Conservation (phyloP, 2,329 filamentous ascomycete genomes). For the Aureobasidium sp. region DNA sequence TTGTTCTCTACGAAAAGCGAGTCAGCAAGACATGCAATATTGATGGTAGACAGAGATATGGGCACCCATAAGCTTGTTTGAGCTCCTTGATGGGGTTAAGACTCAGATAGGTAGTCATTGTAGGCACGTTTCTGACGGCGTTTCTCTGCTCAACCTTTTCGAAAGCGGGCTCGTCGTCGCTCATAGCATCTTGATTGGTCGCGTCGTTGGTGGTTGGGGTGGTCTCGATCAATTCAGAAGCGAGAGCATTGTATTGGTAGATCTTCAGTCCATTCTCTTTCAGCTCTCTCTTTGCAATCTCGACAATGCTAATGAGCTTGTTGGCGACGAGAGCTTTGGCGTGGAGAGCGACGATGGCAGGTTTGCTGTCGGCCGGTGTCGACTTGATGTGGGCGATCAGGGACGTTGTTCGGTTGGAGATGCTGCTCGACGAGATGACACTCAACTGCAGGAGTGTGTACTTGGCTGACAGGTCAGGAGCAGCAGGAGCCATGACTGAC, state of each 20-base stretch:
- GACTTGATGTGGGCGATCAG: slow-evolving; percentile 18
- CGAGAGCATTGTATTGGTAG: slow-evolving; percentile 29
- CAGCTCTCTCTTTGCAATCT: slow-evolving; percentile 43
- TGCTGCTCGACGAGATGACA: slow-evolving; percentile 22
- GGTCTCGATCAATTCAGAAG: slow-evolving; percentile 17
- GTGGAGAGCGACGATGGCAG: slow-evolving; percentile 30
- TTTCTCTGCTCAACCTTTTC: slow-evolving; percentile 46
- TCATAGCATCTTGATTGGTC: slow-evolving; percentile 18
- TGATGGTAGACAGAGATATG: neutral
- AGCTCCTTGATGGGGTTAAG: slow-evolving; percentile 46
- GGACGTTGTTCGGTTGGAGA: slow-evolving; percentile 22
- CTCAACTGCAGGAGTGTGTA: slow-evolving; percentile 20
- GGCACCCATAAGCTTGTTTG: slow-evolving; percentile 36
- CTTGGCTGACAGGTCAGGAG: slow-evolving; percentile 12
- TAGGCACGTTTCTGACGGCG: slow-evolving; percentile 40
- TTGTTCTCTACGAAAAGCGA: neutral
- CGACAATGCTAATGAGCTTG: slow-evolving; percentile 61
- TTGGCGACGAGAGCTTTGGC: slow-evolving; percentile 35
- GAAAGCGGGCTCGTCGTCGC: slow-evolving; percentile 35
- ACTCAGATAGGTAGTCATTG: slow-evolving; percentile 55
- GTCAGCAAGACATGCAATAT: neutral
- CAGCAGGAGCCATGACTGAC: neutral
- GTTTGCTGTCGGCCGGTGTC: slow-evolving; percentile 19
- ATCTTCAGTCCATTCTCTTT: slow-evolving; percentile 34
- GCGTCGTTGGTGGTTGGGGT: slow-evolving; percentile 5